A percentile compares a stretch with the other conserved stretches of the same genome.
These are phyloP conservation scores for Neopestalotiopsis sp. DNA, from an alignment of 2,329 filamentous ascomycete genomes.

Conservation along the genomic window DNA sequence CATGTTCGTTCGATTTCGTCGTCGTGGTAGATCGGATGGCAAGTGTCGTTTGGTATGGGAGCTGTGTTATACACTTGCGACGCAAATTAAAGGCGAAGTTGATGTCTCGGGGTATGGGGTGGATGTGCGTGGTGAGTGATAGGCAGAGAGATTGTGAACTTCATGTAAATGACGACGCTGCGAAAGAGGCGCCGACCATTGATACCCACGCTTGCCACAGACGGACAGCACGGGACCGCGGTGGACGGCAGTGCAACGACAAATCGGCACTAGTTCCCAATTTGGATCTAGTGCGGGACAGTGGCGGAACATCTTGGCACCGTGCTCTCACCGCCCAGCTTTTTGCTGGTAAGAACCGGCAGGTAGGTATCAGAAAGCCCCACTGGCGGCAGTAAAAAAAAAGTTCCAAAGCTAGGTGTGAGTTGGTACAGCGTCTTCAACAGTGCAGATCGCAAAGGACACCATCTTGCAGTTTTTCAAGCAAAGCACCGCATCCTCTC, in stretches of 20 bases:
- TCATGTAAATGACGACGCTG: conserved; percentile 18
- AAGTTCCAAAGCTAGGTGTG: not conserved
- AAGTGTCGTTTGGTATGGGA: not conserved
- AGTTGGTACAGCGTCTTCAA: not conserved
- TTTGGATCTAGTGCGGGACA: conserved; percentile 12
- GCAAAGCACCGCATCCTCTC: not conserved
- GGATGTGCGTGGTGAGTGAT: not conserved
- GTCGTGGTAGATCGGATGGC: not conserved
- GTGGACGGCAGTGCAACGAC: not conserved
- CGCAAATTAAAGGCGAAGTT: not conserved
- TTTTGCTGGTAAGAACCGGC: not conserved
- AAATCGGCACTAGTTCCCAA: not conserved
- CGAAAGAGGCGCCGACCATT: not conserved
- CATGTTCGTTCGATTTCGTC: conserved; percentile 60
- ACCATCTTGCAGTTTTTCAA: not conserved
- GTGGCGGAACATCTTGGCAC: conserved; percentile 18
- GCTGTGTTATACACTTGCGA: not conserved
- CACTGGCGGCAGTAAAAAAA: conserved; percentile 20
- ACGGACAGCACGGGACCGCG: conserved; percentile 1
- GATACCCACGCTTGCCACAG: not conserved
- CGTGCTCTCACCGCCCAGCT: conserved; percentile 19
- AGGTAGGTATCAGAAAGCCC: conserved; percentile 1
- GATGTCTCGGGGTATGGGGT: conserved; percentile 5
- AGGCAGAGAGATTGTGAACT: conserved; percentile 19
- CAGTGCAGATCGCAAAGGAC: not conserved